Evolutionary conservation across 768 basidiomycete species (phyloP).

Genomic region (Coprinopsis marcescibilis): DNA sequence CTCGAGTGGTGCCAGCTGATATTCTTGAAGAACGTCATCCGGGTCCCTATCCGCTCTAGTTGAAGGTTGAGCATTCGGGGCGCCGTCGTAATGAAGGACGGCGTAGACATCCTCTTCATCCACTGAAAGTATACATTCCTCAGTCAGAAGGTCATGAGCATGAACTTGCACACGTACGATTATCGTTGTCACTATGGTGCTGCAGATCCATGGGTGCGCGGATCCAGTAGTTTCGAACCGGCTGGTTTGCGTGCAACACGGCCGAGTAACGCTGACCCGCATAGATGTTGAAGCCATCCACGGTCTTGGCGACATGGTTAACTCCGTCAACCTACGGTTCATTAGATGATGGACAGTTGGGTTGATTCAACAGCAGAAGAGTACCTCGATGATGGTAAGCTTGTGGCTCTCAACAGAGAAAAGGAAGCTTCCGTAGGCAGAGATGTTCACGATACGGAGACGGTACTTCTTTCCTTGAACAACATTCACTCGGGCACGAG

Average conservation of each 20-base stretch:
- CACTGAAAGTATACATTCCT: conserved; percentile 5
- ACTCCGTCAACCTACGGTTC: conserved; percentile 28
- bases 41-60: conserved; percentile 10
- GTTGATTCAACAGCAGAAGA: conserved; percentile 1
- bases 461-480: conserved; percentile 40
- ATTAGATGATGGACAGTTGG: conserved; percentile 13
- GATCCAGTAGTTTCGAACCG: conserved; percentile 34
- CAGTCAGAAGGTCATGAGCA: background rate
- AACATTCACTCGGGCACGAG: conserved; percentile 38
- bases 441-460: conserved; percentile 46
- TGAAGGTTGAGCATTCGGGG: conserved; percentile 24
- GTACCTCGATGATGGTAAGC: conserved; percentile 18
- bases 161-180: conserved; percentile 3
- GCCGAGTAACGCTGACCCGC: conserved; percentile 40
- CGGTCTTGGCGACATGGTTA: conserved; percentile 19
- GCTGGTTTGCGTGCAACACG: conserved; percentile 30
- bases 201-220: conserved; percentile 17
- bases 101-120: conserved; percentile 17
- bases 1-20: conserved; percentile 10
- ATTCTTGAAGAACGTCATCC: conserved; percentile 8
- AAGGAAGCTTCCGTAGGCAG: conserved; percentile 37
- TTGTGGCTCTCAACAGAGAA: conserved; percentile 31
- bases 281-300: conserved; percentile 31
- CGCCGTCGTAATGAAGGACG: conserved; percentile 28
- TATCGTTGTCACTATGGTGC: conserved; percentile 12